Conservation (phyloP, 2,329 filamentous ascomycete species). For the Trichoderma sp. region DNA sequence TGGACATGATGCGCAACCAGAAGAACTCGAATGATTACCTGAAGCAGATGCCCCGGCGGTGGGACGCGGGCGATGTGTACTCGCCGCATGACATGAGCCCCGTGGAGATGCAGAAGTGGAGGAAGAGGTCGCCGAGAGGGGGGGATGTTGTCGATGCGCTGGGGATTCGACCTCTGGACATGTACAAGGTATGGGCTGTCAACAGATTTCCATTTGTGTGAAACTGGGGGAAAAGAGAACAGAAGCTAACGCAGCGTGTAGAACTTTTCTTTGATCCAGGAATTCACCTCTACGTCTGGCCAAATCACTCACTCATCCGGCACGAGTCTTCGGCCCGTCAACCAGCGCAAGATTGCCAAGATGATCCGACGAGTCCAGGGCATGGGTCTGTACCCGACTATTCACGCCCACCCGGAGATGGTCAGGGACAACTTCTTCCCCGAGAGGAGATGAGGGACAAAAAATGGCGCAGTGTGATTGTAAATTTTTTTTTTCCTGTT, state of each 20-base stretch:
- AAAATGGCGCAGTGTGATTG: neutral
- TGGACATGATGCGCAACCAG: slow-evolving; percentile 43
- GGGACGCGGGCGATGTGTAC: slow-evolving; percentile 81
- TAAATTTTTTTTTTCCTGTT: neutral
- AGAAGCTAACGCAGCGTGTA: slow-evolving; percentile 40
- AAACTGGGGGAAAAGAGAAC: neutral
- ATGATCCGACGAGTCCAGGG: slow-evolving; percentile 87
- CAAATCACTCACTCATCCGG: slow-evolving; percentile 75
- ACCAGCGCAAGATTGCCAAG: slow-evolving; percentile 92
- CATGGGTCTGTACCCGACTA: slow-evolving; percentile 86
- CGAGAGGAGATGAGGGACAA: slow-evolving; percentile 23
- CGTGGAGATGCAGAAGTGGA: slow-evolving; percentile 81
- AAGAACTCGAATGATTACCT: slow-evolving; percentile 56
- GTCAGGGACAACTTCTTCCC: slow-evolving; percentile 50
- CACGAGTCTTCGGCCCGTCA: slow-evolving; percentile 81
- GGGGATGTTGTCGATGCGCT: slow-evolving; percentile 78
- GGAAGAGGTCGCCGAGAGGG: slow-evolving; percentile 56
- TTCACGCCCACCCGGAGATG: slow-evolving; percentile 85
- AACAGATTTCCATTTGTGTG: neutral
- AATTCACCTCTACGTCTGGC: slow-evolving; percentile 83
- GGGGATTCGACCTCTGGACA: slow-evolving; percentile 75
- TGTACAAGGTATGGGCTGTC: slow-evolving; percentile 73
- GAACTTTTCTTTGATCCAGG: slow-evolving; percentile 91
- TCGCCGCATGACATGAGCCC: slow-evolving; percentile 82
- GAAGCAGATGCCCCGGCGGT: slow-evolving; percentile 68